Percentiles rank a stretch among this genome's conserved stretches.
Evolutionary conservation across 2,329 filamentous ascomycete genomes (phyloP).

Genomic region (Aspergillus tamarii): DNA sequence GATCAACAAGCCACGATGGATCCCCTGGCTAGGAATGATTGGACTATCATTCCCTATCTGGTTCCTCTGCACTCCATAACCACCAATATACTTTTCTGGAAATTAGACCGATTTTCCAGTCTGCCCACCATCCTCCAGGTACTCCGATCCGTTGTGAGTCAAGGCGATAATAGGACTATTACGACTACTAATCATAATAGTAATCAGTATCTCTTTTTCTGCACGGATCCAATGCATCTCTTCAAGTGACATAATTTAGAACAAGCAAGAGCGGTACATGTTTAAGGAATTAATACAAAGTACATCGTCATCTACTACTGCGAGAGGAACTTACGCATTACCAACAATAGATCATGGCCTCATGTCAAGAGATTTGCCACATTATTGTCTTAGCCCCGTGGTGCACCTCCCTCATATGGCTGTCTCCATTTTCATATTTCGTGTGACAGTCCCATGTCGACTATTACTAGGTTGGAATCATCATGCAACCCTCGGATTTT

Average conservation of each 20-base stretch:
- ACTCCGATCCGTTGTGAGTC: neutral
- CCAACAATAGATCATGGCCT: neutral
- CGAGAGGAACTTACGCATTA: neutral
- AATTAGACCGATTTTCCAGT: neutral
- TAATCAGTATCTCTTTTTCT: neutral
- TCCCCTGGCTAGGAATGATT: constrained; percentile 12
- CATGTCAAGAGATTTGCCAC: neutral
- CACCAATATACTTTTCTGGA: constrained; percentile 1
- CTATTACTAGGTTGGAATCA: neutral
- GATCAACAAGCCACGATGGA: constrained; percentile 23
- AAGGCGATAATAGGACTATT: neutral
- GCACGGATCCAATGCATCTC: neutral
- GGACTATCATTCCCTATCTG: constrained; percentile 1
- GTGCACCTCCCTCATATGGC: neutral
- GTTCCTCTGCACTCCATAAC: neutral
- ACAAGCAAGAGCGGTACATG: neutral
- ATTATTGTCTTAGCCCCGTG: neutral
- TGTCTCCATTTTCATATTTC: neutral
- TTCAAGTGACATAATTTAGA: neutral
- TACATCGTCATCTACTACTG: neutral
- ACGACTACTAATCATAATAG: neutral
- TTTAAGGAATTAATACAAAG: neutral
- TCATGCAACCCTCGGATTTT: neutral
- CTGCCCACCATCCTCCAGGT: neutral
- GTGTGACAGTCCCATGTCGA: neutral